Conservation (phyloP, 768 basidiomycete species). For the Naganishia vishniacii region DNA sequence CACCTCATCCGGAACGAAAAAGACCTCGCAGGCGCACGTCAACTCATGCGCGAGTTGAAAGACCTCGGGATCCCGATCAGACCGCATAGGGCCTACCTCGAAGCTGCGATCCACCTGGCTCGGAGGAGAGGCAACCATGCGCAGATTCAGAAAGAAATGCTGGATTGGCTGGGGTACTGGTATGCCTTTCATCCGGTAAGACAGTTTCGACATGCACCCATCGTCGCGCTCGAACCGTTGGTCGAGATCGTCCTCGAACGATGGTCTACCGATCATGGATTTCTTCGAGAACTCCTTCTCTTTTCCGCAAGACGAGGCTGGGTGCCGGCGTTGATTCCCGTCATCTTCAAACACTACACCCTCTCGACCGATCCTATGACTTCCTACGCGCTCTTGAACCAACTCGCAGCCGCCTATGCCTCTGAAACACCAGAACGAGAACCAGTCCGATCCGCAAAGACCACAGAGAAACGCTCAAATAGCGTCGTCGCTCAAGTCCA, state of each 20-base stretch:
- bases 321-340: conserved; percentile 2
- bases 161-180: neutral
- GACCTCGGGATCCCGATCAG: conserved; percentile 17
- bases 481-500: neutral
- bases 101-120: conserved; percentile 12
- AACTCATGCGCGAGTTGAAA: conserved; percentile 1
- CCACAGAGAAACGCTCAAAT: neutral
- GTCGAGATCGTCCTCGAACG: conserved; percentile 5
- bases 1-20: conserved; percentile 13
- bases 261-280: neutral
- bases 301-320: conserved; percentile 1
- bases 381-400: neutral
- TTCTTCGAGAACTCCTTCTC: neutral
- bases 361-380: neutral
- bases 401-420: neutral
- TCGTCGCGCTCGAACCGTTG: neutral
- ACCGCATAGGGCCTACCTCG: conserved; percentile 7
- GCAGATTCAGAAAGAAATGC: neutral
- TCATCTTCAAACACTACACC: conserved; percentile 10
- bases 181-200: neutral
- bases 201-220: neutral
- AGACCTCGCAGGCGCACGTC: neutral
- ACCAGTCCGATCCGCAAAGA: no score
- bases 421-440: neutral
- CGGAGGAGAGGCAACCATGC: neutral